These are phyloP conservation scores for Orbilia brochopaga DNA, from an alignment of 2,329 filamentous ascomycete genomes.

Conservation along the genomic window DNA sequence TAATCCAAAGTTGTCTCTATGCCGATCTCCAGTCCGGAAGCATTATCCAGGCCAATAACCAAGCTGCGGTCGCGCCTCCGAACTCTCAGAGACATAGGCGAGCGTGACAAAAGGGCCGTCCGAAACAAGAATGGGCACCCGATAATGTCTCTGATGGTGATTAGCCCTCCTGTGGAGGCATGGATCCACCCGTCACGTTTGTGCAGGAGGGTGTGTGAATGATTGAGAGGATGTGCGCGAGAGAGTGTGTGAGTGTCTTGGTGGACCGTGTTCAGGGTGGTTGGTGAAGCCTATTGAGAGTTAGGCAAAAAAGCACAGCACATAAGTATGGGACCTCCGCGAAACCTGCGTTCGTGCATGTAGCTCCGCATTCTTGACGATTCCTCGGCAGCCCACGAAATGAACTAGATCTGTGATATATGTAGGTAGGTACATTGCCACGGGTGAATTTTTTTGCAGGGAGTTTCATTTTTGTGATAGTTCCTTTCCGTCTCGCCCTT, in stretches of 20 bases:
- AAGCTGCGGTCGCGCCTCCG: constrained; percentile 5
- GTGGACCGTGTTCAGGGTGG: constrained; percentile 10
- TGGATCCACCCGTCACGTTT: background rate
- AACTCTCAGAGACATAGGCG: background rate
- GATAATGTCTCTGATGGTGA: constrained; percentile 5
- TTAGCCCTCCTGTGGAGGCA: background rate
- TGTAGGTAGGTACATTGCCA: background rate
- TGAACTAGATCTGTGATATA: background rate
- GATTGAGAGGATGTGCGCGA: background rate
- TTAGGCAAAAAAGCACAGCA: constrained; percentile 20
- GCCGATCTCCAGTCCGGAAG: background rate
- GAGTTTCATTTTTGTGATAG: constrained; percentile 27
- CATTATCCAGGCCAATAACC: constrained; percentile 6
- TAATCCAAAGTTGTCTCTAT: background rate
- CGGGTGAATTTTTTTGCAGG: constrained; percentile 6
- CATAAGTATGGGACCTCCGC: constrained; percentile 34
- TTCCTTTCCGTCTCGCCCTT: constrained; percentile 1
- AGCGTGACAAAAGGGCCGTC: constrained; percentile 8
- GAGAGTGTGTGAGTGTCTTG: background rate
- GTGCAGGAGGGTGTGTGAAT: no score
- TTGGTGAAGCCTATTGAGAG: background rate
- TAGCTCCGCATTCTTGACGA: constrained; percentile 2
- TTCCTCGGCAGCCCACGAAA: background rate
- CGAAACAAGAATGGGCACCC: constrained; percentile 34
- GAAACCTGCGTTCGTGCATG: constrained; percentile 47